Base-by-base conservation (phyloP, 2,329 filamentous ascomycete genomes). In the Cytospora paraplurivora region DNA sequence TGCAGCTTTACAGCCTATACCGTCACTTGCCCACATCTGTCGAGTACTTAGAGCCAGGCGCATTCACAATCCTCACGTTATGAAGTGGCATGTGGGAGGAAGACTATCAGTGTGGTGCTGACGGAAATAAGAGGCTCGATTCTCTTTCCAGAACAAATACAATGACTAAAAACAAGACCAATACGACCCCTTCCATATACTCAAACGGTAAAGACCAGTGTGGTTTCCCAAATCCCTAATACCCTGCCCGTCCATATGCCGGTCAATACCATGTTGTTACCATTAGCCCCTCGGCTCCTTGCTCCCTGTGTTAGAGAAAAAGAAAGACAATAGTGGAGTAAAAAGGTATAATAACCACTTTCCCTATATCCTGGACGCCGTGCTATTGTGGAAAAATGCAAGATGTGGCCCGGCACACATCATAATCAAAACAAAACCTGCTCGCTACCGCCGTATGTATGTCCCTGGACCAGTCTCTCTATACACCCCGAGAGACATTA, bases 231-330 rank as follows among this genome's bases (percentile, higher is more conserved):
- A 52, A 49, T 27, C 47, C n/a, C 51, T 61, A 27, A 13, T 63
- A 62, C 55, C 54, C 59, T 35, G 54, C 54, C 55, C 52, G 35
- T 65, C 60, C 63, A 52, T 63, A 37, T 55, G 34, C 51, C 56
- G 34, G 32, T 56, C 56, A 57, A 50, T 59, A 59, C 52, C 38
- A 62, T 66, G 54, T 37, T 55, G 38, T 59, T 17, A 49, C 62
- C 41, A 55, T 64, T 66, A 62, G 63, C 62, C 62, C 50, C 21
- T 56, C n/a, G 57, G 52, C 44, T 56, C 62, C 62, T 59, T 37
- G 52, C 44, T 62, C 44, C 57, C 57, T 57, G 32, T 54, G 38
- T 52, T 37, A 19, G 15, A 63, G n/a, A n/a, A n/a, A n/a, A n/a
- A n/a, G n/a, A n/a, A n/a, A n/a, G n/a, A 63, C 44, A 7, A 19